Percentiles rank a stretch among this genome's conserved stretches.
Evolutionary conservation across 2,329 filamentous ascomycete species (phyloP).

Genomic region (Geoglossum cookeanum): DNA sequence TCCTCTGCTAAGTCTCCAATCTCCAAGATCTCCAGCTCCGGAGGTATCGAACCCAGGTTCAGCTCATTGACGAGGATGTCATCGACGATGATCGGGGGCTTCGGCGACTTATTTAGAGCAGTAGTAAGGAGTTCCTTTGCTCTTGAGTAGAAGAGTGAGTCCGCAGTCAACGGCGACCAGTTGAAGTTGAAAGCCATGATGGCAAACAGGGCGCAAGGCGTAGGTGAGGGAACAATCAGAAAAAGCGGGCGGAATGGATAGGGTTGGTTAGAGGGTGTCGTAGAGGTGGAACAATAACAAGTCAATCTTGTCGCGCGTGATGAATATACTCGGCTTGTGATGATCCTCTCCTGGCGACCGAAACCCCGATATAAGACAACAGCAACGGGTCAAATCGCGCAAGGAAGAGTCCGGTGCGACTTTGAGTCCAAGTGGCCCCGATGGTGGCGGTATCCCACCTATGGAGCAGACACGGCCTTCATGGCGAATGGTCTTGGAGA

Average conservation of each 20-base stretch:
- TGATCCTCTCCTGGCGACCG: not conserved
- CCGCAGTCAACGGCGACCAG: conserved; percentile 97
- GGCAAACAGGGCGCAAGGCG: not conserved
- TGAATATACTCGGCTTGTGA: not conserved
- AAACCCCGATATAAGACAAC: too few species aligned
- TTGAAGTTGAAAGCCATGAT: conserved; percentile 99
- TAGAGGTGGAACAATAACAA: not conserved
- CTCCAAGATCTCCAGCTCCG: conserved; percentile 90
- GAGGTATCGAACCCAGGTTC: conserved; percentile 85
- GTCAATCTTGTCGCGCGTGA: not conserved
- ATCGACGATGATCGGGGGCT: conserved; percentile 97
- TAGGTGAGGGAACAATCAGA: not conserved
- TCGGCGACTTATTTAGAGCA: conserved; percentile 91
- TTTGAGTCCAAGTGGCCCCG: too few species aligned
- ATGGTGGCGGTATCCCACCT: too few species aligned
- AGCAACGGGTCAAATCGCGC: not conserved
- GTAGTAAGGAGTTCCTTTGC: conserved; percentile 87
- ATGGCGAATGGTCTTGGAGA: too few species aligned
- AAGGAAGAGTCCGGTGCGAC: not conserved
- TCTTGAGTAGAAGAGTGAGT: conserved; percentile 75
- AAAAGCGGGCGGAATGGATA: not conserved
- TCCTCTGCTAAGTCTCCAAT: conserved; percentile 96
- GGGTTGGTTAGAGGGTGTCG: not conserved
- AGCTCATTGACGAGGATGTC: conserved; percentile 97
- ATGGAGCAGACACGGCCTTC: too few species aligned